Percentiles rank a stretch among this genome's conserved stretches.
These are phyloP conservation scores for Truncatella angustata DNA, from an alignment of 2,329 filamentous ascomycete species.

Conservation along the genomic window DNA sequence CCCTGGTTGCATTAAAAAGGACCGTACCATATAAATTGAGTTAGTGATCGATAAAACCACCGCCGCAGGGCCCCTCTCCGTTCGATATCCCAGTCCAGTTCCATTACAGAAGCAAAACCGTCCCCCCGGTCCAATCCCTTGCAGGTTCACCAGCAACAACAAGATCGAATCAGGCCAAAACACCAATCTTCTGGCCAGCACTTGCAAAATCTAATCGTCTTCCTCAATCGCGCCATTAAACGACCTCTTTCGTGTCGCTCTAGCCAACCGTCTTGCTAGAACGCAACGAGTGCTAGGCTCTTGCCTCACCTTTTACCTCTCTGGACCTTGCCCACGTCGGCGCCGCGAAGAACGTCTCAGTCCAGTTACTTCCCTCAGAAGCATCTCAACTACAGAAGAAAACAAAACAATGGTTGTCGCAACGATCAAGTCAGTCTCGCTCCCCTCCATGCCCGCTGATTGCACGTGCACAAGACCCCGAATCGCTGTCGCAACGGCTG, in stretches of 20 bases:
- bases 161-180: too few relatives aligned
- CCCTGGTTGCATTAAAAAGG: not conserved
- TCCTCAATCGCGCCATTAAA: not conserved
- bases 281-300: not conserved
- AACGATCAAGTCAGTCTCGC: slow-evolving; percentile 59
- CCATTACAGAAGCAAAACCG: not conserved
- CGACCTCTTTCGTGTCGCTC: not conserved
- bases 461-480: slow-evolving; percentile 14
- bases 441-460: slow-evolving; percentile 21
- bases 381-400: slow-evolving; percentile 39
- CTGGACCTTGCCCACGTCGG: too few relatives aligned
- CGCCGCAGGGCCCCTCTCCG: slow-evolving; percentile 5
- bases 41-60: slow-evolving; percentile 4
- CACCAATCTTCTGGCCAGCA: not conserved
- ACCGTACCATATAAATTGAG: slow-evolving; percentile 1
- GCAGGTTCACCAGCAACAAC: slow-evolving; percentile 1
- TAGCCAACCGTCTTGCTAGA: not conserved
- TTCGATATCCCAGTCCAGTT: not conserved
- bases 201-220: not conserved
- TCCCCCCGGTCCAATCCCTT: not conserved
- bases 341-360: not conserved
- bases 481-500: not conserved
- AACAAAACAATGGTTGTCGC: slow-evolving; percentile 63
- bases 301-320: too few relatives aligned
- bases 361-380: slow-evolving; percentile 35